These are phyloP conservation scores for Tolypocladium inflatum DNA, from an alignment of 2,329 filamentous ascomycete species.

Conservation along the genomic window DNA sequence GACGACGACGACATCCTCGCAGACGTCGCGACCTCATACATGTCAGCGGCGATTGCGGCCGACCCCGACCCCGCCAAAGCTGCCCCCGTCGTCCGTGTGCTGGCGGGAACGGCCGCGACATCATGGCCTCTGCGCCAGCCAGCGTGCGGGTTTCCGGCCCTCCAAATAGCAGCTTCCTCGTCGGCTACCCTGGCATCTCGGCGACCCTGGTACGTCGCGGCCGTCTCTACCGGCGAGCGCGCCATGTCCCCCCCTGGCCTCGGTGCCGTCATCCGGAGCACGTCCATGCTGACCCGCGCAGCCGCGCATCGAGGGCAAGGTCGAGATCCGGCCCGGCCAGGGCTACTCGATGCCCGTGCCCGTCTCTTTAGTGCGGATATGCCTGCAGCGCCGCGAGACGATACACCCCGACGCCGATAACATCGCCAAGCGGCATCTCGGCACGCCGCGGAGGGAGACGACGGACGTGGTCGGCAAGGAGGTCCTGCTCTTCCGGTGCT, in stretches of 20 bases:
- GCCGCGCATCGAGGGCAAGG: conserved; percentile 96
- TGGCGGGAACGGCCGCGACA: conserved; percentile 10
- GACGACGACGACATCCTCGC: neutral
- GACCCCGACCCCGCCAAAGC: neutral
- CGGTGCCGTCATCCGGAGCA: neutral
- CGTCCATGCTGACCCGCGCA: conserved; percentile 25
- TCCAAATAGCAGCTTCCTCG: conserved; percentile 92
- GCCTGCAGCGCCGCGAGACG: conserved; percentile 84
- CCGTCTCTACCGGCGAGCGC: conserved; percentile 8
- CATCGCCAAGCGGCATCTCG: conserved; percentile 82
- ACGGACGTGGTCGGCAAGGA: conserved; percentile 93
- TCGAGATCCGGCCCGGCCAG: conserved; percentile 82
- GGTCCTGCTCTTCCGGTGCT: conserved; percentile 81
- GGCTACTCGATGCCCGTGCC: conserved; percentile 84
- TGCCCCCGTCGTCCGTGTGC: neutral
- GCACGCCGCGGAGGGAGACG: conserved; percentile 81
- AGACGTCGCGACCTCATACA: neutral
- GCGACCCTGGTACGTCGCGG: conserved; percentile 74
- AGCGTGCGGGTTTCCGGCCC: conserved; percentile 90
- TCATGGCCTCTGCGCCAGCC: conserved; percentile 24
- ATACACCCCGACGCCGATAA: conserved; percentile 96
- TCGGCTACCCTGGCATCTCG: conserved; percentile 96
- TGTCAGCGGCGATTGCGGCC: neutral
- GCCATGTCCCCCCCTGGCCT: neutral
- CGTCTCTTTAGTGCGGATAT: conserved; percentile 89